Percentiles rank a stretch among this genome's conserved stretches.
These are phyloP conservation scores for Crithidia expoeki DNA, from an alignment of 208 protist genomes.

Conservation along the genomic window DNA sequence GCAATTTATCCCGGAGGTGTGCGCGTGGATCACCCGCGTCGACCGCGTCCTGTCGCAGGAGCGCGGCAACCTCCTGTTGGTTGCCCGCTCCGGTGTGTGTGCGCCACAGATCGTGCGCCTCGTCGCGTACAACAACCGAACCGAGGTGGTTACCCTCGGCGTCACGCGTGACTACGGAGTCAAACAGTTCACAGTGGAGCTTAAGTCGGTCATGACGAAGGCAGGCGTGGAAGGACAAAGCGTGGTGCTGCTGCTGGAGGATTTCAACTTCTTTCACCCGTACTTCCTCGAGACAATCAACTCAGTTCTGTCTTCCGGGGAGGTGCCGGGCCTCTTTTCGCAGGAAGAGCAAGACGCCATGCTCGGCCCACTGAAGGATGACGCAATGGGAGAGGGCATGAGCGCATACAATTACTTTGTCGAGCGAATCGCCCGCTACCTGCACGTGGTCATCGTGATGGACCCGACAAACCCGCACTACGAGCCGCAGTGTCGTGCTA, in stretches of 20 bases:
- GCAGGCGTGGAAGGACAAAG: conserved; percentile 92
- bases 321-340: conserved; percentile 96
- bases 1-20: conserved; percentile 95
- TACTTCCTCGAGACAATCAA: conserved; percentile 95
- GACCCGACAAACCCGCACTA: conserved; percentile 95
- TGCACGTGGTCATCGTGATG: conserved; percentile 96
- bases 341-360: conserved; percentile 96
- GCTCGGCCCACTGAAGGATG: conserved; percentile 92
- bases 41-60: conserved; percentile 96
- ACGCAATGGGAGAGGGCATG: conserved; percentile 84
- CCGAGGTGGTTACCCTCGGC: conserved; percentile 89
- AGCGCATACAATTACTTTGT: conserved; percentile 92
- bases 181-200: conserved; percentile 94
- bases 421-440: conserved; percentile 86
- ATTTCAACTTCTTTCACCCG: conserved; percentile 93
- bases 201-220: conserved; percentile 92
- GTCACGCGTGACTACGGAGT: conserved; percentile 92
- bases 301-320: conserved; percentile 95
- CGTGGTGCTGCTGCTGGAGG: conserved; percentile 95
- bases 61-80: conserved; percentile 94
- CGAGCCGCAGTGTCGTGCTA: conserved; percentile 90
- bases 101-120: conserved; percentile 91
- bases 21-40: conserved; percentile 92
- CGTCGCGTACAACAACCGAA: conserved; percentile 90
- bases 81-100: conserved; percentile 94